Evolutionary conservation across 2,329 filamentous ascomycete genomes (phyloP).

Genomic region (Aspergillus sp.): DNA sequence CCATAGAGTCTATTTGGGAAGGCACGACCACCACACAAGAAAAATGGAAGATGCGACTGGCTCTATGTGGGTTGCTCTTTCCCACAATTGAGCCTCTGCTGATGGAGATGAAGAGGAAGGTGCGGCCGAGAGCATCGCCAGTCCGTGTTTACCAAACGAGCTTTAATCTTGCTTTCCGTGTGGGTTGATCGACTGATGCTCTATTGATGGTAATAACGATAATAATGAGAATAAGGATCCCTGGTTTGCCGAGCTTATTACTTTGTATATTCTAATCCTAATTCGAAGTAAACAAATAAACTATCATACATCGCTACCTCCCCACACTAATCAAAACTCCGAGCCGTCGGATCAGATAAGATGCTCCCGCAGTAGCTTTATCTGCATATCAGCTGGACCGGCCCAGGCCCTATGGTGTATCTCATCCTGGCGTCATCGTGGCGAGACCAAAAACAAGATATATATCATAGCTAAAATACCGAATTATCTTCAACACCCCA

Average conservation of each 20-base stretch:
- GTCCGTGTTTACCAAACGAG: background rate
- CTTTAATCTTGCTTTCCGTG: too few species aligned
- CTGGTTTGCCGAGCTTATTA: too few species aligned
- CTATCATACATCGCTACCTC: too few species aligned
- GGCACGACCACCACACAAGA: too few species aligned
- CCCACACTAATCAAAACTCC: too few species aligned
- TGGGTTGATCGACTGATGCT: too few species aligned
- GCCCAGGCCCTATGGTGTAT: background rate
- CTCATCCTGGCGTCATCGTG: slow-evolving; percentile 4
- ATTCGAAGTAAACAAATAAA: too few species aligned
- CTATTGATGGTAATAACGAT: too few species aligned
- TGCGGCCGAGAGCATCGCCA: background rate
- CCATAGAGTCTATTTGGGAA: too few species aligned
- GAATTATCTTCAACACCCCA: background rate
- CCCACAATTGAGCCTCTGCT: background rate
- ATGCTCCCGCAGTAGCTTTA: background rate
- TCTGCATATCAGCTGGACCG: background rate
- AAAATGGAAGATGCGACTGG: too few species aligned
- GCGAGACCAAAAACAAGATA: background rate
- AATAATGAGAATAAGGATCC: too few species aligned
- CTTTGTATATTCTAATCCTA: too few species aligned
- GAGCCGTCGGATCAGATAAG: background rate
- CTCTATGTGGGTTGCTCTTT: background rate
- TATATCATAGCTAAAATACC: background rate
- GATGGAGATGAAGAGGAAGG: background rate